phyloP scores from a whole-genome alignment of 2,329 filamentous ascomycete genomes.

The Paramyrothecium sp. region DNA sequence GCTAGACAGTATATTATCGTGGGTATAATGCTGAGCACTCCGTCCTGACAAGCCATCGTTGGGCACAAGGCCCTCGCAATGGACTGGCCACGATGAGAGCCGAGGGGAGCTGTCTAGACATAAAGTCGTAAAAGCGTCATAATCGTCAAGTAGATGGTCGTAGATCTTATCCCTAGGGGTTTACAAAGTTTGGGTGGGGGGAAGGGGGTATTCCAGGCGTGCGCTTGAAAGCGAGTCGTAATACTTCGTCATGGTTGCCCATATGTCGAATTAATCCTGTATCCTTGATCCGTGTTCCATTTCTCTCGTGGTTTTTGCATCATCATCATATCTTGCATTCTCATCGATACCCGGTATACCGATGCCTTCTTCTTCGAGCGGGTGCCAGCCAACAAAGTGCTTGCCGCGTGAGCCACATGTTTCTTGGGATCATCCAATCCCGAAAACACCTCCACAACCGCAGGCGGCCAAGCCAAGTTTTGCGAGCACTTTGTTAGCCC shows the following conservation, averaged over 20 bases:
- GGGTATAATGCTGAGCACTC: constrained; percentile 29
- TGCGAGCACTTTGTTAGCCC: too few species aligned
- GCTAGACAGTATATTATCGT: constrained; percentile 37
- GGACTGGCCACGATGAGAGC: constrained; percentile 18
- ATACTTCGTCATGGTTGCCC: constrained; percentile 38
- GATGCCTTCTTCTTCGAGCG: not conserved
- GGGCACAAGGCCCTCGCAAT: not conserved
- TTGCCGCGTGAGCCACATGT: too few species aligned
- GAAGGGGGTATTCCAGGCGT: constrained; percentile 27
- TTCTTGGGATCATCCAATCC: too few species aligned
- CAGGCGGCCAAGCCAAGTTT: too few species aligned
- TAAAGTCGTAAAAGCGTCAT: constrained; percentile 46
- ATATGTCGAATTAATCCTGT: constrained; percentile 37
- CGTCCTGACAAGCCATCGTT: not conserved
- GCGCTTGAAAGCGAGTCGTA: constrained; percentile 26
- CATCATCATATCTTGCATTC: constrained; percentile 32
- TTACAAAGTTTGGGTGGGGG: constrained; percentile 22
- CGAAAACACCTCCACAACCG: not conserved
- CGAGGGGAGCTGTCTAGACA: constrained; percentile 43
- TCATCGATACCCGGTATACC: not conserved
- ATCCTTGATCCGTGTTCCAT: constrained; percentile 38
- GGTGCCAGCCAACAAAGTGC: not conserved
- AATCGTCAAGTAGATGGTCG: constrained; percentile 41
- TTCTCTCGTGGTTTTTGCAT: constrained; percentile 32
- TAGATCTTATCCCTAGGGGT: constrained; percentile 28